Percentiles rank a stretch among this genome's conserved stretches.
These are phyloP conservation scores for Rasamsonia emersonii DNA, from an alignment of 2,329 filamentous ascomycete genomes.

Conservation along the genomic window DNA sequence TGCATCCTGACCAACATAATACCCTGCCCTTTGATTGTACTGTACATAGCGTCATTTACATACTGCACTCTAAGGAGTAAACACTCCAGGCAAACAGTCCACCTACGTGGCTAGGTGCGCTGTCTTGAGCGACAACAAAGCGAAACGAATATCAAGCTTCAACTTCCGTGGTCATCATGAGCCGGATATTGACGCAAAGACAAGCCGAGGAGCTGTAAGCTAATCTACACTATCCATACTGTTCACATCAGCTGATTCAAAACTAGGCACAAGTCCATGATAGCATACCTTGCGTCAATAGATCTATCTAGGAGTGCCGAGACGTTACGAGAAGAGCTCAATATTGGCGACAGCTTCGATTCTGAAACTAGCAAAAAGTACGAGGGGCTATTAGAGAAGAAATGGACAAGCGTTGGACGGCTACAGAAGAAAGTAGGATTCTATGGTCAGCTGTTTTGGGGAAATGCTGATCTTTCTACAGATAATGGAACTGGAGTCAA, in stretches of 20 bases:
- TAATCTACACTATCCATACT: not conserved
- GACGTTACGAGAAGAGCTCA: slow-evolving; percentile 68
- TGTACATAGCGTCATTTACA: too few relatives aligned
- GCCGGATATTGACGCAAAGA: slow-evolving; percentile 63
- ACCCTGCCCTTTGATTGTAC: too few relatives aligned
- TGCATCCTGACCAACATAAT: too few relatives aligned
- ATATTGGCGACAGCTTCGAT: slow-evolving; percentile 61
- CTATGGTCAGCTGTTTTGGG: slow-evolving; percentile 7
- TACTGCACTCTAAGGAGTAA: too few relatives aligned
- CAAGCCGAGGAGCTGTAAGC: slow-evolving; percentile 84
- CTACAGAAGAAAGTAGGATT: slow-evolving; percentile 78
- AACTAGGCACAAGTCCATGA: slow-evolving; percentile 79
- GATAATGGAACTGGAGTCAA: slow-evolving; percentile 89
- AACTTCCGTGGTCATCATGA: too few relatives aligned
- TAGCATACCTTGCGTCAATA: slow-evolving; percentile 73
- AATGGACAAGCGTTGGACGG: slow-evolving; percentile 92
- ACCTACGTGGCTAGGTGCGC: too few relatives aligned
- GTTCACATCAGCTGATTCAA: slow-evolving; percentile 8
- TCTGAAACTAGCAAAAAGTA: slow-evolving; percentile 86
- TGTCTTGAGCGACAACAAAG: too few relatives aligned
- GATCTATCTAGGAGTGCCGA: slow-evolving; percentile 62
- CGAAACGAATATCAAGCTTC: too few relatives aligned
- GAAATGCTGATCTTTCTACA: slow-evolving; percentile 26
- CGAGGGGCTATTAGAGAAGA: slow-evolving; percentile 88
- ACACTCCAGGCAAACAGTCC: too few relatives aligned